A percentile compares a stretch with the other conserved stretches of the same genome.
phyloP scores from a whole-genome alignment of 2,329 filamentous ascomycete genomes.

The Colletotrichum musicola region DNA sequence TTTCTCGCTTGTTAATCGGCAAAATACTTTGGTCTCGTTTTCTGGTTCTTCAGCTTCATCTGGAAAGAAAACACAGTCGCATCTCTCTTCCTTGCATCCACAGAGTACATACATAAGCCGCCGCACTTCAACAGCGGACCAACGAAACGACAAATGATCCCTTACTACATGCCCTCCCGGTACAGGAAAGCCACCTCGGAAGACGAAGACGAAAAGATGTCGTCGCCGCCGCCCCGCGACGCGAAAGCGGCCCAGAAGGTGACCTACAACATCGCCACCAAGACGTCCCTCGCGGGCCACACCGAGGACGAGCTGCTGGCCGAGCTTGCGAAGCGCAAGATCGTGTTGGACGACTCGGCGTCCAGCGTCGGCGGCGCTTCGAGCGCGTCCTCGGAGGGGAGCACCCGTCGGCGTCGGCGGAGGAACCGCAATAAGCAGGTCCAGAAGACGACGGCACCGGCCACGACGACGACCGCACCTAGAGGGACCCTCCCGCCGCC shows the following conservation, averaged over 20 bases:
- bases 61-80: too few relatives aligned
- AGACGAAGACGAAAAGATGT: not conserved
- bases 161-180: slow-evolving; percentile 6
- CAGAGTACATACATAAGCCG: not conserved
- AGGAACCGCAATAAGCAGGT: slow-evolving; percentile 28
- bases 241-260: not conserved
- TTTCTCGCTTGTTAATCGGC: not conserved
- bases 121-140: not conserved
- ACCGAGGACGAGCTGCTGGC: slow-evolving; percentile 39
- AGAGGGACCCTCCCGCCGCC: slow-evolving; percentile 14
- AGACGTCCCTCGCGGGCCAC: not conserved
- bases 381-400: slow-evolving; percentile 12
- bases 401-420: slow-evolving; percentile 24
- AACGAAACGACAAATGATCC: slow-evolving; percentile 1
- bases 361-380: slow-evolving; percentile 34
- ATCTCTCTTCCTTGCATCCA: not conserved
- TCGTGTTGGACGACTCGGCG: slow-evolving; percentile 37
- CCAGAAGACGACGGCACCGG: not conserved
- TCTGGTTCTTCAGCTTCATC: too few relatives aligned
- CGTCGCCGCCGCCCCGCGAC: slow-evolving; percentile 1
- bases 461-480: not conserved
- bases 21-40: not conserved
- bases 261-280: not conserved
- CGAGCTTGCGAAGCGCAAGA: slow-evolving; percentile 31
- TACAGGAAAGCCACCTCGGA: slow-evolving; percentile 1